These are phyloP conservation scores for Xylaria sp. DNA, from an alignment of 495 filamentous ascomycete species.

Conservation along the genomic window DNA sequence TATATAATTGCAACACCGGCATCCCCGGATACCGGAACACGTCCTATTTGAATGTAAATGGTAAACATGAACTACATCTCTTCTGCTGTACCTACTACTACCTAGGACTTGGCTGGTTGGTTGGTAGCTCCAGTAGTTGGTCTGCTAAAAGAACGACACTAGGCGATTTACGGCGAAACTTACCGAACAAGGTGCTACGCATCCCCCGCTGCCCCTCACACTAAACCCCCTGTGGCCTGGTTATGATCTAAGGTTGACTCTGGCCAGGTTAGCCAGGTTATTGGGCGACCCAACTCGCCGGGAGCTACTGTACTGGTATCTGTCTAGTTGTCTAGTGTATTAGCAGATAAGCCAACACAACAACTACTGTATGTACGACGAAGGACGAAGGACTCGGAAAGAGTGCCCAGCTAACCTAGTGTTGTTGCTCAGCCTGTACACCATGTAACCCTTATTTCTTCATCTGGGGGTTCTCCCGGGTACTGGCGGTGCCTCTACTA, in stretches of 20 bases:
- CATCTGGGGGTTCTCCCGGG: too few species aligned
- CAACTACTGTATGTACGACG: neutral
- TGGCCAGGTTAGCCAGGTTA: constrained; percentile 11
- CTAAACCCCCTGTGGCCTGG: neutral
- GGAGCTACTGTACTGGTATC: constrained; percentile 23
- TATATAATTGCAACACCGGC: neutral
- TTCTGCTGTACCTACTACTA: too few species aligned
- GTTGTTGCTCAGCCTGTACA: neutral
- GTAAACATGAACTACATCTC: neutral
- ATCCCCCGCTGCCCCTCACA: constrained; percentile 13
- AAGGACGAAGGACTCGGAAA: neutral
- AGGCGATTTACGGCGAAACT: constrained; percentile 9
- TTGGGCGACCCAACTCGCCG: constrained; percentile 13
- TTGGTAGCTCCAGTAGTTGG: neutral
- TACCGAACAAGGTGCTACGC: neutral
- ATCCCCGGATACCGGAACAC: neutral
- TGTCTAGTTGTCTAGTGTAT: too few species aligned
- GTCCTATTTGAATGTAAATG: neutral
- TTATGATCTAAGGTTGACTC: constrained; percentile 1
- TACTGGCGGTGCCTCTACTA: too few species aligned
- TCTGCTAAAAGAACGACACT: neutral
- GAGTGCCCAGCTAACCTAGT: neutral
- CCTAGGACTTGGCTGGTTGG: too few species aligned
- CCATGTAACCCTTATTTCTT: too few species aligned
- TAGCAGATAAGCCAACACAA: neutral